Evolutionary conservation across 352 stramenopile species (phyloP), one percentile per base, ranked within the genome.

Genomic region (Phytophthora pisi): DNA sequence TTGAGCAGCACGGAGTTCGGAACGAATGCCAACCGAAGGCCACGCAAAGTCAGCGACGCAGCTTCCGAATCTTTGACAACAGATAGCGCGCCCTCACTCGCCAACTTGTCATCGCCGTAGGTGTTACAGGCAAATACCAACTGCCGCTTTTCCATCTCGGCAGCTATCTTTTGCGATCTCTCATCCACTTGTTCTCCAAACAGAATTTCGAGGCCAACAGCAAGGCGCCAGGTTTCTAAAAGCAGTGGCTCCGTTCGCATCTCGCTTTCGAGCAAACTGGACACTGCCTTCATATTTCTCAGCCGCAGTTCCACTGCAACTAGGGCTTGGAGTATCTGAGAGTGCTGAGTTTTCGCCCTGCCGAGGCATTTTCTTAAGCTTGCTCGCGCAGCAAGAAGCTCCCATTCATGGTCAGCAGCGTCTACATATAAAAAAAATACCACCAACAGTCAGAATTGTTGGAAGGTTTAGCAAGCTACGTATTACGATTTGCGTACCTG

Each of bases 141-240:
- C 36, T 76, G 70, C 9, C 57, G 68, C 30, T 79, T 86, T 7
- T 62, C 50, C 1, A 91, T 64, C 24, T 77, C 73, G 31, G 57
- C 45, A 0, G 72, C 26, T 13, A 91, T 62, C 13, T 61, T 68
- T 23, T 71, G 57, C 9, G 70, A 62, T 43, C 74, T 57, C 18
- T 54, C 46, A 38, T 68, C 15, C 15, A 52, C 46, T 1, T 36
- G 60, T n/a, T 66, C 61, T 5, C 85, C 85, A 72, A 90, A 82
- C 4, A 91, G 40, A 52, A 91, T 74, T 50, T 93, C 85, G 51
- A 91, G 53, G 7, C 52, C 69, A 15, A 85, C 7, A 31, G 84
- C 57, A 40, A 93, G 61, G 8, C 69, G 68, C 85, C 85, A 93
- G 40, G 65, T 47, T 24, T 77, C 76, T 42, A 84, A 49, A 5